Evolutionary conservation across 345 rosid genomes (phyloP).

Genomic region (Hibiscus tridactylites): DNA sequence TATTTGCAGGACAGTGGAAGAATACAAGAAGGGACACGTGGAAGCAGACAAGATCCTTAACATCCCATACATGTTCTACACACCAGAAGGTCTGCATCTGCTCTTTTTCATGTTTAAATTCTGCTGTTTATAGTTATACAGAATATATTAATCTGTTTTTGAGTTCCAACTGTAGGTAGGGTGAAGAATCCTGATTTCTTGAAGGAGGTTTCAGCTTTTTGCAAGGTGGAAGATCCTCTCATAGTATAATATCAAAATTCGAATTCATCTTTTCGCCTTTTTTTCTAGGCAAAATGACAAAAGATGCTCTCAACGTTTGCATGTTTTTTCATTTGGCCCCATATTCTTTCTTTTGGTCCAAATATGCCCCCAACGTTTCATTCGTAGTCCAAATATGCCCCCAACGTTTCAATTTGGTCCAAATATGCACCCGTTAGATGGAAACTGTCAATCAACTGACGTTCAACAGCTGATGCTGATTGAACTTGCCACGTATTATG

Average conservation of each 20-base stretch:
- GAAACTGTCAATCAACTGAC: too few relatives aligned
- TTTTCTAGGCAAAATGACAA: too few relatives aligned
- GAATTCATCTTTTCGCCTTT: neutral
- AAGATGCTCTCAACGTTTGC: too few relatives aligned
- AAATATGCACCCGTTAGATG: too few relatives aligned
- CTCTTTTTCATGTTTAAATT: neutral
- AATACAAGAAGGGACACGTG: conserved; percentile 59
- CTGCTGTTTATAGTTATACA: neutral
- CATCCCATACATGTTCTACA: conserved; percentile 62
- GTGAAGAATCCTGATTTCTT: conserved; percentile 47
- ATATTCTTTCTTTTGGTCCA: too few relatives aligned
- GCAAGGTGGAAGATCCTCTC: conserved; percentile 33
- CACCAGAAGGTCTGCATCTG: conserved; percentile 34
- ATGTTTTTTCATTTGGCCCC: too few relatives aligned
- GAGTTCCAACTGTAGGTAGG: conserved; percentile 25
- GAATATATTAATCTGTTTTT: neutral
- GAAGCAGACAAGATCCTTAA: conserved; percentile 41
- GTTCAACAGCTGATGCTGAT: too few relatives aligned
- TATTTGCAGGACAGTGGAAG: conserved; percentile 55
- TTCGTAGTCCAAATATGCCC: too few relatives aligned
- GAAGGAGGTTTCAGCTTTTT: conserved; percentile 37
- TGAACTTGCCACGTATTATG: too few relatives aligned
- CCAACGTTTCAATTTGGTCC: too few relatives aligned
- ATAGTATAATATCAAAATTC: conserved; percentile 29
- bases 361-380: too few relatives aligned